These are phyloP conservation scores for Chenopodium quinoa DNA, from an alignment of 148 eudicot species.

Conservation along the genomic window DNA sequence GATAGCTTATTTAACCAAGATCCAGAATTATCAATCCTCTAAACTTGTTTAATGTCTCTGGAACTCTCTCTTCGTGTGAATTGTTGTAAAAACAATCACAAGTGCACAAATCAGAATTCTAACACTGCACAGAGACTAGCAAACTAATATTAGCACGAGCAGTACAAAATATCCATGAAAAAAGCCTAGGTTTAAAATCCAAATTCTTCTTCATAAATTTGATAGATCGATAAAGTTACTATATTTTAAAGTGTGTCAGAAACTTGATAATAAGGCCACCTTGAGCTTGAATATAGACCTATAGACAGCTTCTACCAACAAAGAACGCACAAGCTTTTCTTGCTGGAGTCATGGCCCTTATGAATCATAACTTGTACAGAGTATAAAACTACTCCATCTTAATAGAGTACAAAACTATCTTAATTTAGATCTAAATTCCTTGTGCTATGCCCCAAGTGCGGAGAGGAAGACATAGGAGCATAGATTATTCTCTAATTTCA, in stretches of 20 bases:
- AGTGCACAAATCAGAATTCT: not conserved
- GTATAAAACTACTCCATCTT: no score
- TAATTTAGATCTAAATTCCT: not conserved
- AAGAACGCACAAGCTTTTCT: not conserved
- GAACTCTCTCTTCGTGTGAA: constrained; percentile 32
- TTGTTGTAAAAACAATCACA: constrained; percentile 15
- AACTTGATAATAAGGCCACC: not conserved
- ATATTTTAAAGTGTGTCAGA: not conserved
- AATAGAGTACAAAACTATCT: not conserved
- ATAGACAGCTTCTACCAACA: not conserved
- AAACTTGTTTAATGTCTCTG: constrained; percentile 8
- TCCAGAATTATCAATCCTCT: constrained; percentile 27
- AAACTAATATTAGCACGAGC: not conserved
- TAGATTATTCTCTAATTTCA: no score
- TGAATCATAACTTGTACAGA: no score
- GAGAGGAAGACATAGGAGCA: not conserved
- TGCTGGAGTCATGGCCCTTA: not conserved
- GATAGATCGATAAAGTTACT: not conserved
- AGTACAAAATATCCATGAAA: not conserved
- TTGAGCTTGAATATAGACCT: not conserved
- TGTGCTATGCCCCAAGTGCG: not conserved
- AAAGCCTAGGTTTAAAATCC: not conserved
- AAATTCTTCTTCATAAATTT: no score
- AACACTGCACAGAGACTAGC: not conserved
- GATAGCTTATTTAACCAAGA: constrained; percentile 41